Percentiles rank a stretch among this genome's conserved stretches.
Conservation (phyloP, 768 basidiomycete species). For the Rhizopogon salebrosus region DNA sequence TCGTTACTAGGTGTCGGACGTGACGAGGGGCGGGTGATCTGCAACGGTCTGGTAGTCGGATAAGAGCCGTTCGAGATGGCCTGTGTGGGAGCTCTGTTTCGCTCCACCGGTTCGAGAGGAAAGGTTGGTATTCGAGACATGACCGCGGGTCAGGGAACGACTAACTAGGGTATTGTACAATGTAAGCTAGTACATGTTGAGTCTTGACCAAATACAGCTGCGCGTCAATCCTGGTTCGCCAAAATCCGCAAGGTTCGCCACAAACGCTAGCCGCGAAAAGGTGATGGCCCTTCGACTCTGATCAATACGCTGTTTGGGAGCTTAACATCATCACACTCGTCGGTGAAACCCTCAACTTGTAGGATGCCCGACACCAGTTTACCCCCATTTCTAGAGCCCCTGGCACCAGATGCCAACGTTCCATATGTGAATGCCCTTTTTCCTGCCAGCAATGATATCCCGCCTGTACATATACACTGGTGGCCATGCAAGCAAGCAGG, state of each 20-base stretch:
- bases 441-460: slow-evolving; percentile 17
- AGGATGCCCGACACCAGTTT: not conserved
- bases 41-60: slow-evolving; percentile 49
- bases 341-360: not conserved
- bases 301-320: no score
- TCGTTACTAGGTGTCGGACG: slow-evolving; percentile 47
- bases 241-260: no score
- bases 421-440: slow-evolving; percentile 6
- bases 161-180: no score
- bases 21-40: slow-evolving; percentile 52
- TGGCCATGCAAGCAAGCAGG: slow-evolving; percentile 33
- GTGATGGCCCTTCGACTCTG: not conserved
- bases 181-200: no score
- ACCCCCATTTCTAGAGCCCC: not conserved
- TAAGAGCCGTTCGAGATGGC: slow-evolving; percentile 35
- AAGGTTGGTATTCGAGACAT: slow-evolving; percentile 62
- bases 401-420: not conserved
- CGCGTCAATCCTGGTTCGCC: no score
- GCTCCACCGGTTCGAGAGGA: slow-evolving; percentile 38
- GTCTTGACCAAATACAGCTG: no score
- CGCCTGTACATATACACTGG: slow-evolving; percentile 46
- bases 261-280: not conserved
- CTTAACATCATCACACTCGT: not conserved
- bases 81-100: slow-evolving; percentile 40
- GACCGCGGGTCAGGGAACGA: not conserved